Conservation (phyloP, 352 stramenopile species). For the Paralagenidium karlingii region DNA sequence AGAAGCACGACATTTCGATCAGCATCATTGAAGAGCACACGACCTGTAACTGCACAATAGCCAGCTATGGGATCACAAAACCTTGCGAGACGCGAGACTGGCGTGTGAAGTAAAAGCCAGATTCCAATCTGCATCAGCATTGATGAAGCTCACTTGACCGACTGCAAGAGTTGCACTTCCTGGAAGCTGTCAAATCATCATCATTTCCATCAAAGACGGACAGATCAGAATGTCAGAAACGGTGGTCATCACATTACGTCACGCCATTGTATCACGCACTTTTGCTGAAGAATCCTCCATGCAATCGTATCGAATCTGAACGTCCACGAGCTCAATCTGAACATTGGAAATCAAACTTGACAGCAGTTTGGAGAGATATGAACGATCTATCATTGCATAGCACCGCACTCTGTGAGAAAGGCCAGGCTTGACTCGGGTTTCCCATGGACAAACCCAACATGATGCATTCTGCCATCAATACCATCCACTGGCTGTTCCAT, state of each 20-base stretch:
- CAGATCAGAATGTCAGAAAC: too few species aligned
- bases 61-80: too few species aligned
- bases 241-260: neutral
- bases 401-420: neutral
- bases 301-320: slow-evolving; percentile 79
- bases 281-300: slow-evolving; percentile 36
- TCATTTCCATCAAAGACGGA: neutral
- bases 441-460: neutral
- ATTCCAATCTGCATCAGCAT: slow-evolving; percentile 65
- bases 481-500: neutral
- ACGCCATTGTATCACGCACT: slow-evolving; percentile 13
- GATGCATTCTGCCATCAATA: neutral
- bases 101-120: slow-evolving; percentile 62
- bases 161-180: slow-evolving; percentile 61
- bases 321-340: slow-evolving; percentile 70
- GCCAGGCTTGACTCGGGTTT: neutral
- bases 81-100: slow-evolving; percentile 71
- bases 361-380: slow-evolving; percentile 71
- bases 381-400: slow-evolving; percentile 36
- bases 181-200: slow-evolving; percentile 19
- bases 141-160: slow-evolving; percentile 48
- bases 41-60: neutral
- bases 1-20: neutral
- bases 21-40: too few species aligned
- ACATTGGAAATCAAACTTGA: slow-evolving; percentile 80